These are phyloP conservation scores for Exobasidium cylindrosporum DNA, from an alignment of 1,284 basidiomycete genomes.

Conservation along the genomic window DNA sequence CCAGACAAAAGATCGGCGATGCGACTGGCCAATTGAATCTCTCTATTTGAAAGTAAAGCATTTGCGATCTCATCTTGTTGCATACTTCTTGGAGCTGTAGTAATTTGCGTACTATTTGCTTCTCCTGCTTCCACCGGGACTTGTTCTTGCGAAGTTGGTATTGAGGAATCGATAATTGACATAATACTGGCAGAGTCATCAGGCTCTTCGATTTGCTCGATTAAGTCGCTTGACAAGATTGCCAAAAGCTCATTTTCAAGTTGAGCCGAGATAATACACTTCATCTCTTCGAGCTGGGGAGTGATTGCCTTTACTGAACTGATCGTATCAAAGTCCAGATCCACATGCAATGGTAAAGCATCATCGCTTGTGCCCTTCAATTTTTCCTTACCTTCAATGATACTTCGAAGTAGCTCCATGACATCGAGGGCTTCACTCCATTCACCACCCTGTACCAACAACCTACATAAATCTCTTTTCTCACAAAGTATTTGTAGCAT, in stretches of 20 bases:
- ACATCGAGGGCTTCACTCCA: slow-evolving; percentile 48
- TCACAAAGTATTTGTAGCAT: slow-evolving; percentile 34
- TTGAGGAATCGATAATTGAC: background rate
- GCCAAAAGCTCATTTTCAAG: slow-evolving; percentile 65
- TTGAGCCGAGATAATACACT: slow-evolving; percentile 27
- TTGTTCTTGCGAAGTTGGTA: background rate
- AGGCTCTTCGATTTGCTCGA: slow-evolving; percentile 44
- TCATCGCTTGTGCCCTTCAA: background rate
- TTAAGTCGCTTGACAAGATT: slow-evolving; percentile 69
- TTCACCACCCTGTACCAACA: slow-evolving; percentile 45
- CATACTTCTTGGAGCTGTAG: background rate
- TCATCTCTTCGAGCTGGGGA: slow-evolving; percentile 39
- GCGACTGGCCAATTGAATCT: slow-evolving; percentile 61
- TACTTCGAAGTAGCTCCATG: slow-evolving; percentile 27
- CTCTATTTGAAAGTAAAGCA: background rate
- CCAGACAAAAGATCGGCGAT: slow-evolving; percentile 72
- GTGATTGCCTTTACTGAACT: slow-evolving; percentile 21
- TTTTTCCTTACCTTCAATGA: slow-evolving; percentile 9
- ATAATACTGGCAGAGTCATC: slow-evolving; percentile 11
- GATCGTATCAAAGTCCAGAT: slow-evolving; percentile 17
- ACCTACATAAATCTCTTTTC: slow-evolving; percentile 34
- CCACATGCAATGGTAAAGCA: slow-evolving; percentile 2
- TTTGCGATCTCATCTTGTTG: background rate
- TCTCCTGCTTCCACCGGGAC: background rate
- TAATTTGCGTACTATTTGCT: background rate